A percentile compares a stretch with the other conserved stretches of the same genome.
phyloP scores from a whole-genome alignment of 768 basidiomycete genomes.

The Pisolithus albus region DNA sequence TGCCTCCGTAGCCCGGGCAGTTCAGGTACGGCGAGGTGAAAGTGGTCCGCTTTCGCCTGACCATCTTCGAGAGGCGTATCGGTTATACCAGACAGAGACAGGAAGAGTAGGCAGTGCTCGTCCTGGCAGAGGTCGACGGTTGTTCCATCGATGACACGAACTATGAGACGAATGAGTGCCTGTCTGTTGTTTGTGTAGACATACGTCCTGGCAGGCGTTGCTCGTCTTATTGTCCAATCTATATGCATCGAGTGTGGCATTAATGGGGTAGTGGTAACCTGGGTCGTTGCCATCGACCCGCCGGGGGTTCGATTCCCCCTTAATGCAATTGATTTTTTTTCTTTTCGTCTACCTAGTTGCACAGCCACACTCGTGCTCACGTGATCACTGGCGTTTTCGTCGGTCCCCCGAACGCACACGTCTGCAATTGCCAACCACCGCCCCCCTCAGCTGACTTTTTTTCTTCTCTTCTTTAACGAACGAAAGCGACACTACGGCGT shows the following conservation, averaged over 20 bases:
- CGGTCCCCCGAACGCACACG: neutral
- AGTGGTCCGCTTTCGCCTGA: slow-evolving; percentile 80
- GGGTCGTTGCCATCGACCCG: slow-evolving; percentile 73
- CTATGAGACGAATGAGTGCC: no score
- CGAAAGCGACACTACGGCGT: neutral
- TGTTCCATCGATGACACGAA: slow-evolving; percentile 55
- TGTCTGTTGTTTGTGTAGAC: neutral
- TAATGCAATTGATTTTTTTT: slow-evolving; percentile 45
- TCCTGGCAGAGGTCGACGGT: slow-evolving; percentile 58
- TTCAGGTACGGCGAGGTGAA: slow-evolving; percentile 66
- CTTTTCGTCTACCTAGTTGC: no score
- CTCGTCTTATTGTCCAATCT: neutral
- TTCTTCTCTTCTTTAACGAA: neutral
- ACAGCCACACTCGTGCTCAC: no score
- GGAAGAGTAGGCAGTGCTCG: slow-evolving; percentile 76
- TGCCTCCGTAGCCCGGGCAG: slow-evolving; percentile 53
- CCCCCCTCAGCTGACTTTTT: neutral
- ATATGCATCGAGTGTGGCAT: slow-evolving; percentile 24
- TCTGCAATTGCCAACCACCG: neutral
- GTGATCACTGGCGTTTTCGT: no score
- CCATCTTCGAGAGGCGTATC: slow-evolving; percentile 84
- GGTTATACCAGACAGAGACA: slow-evolving; percentile 73
- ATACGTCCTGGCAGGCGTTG: no score
- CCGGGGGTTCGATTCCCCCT: slow-evolving; percentile 86
- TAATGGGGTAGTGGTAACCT: slow-evolving; percentile 64